Percentiles rank a stretch among this genome's conserved stretches.
Evolutionary conservation across 2,329 filamentous ascomycete genomes (phyloP).

Genomic region (Arachnomyces sp.): DNA sequence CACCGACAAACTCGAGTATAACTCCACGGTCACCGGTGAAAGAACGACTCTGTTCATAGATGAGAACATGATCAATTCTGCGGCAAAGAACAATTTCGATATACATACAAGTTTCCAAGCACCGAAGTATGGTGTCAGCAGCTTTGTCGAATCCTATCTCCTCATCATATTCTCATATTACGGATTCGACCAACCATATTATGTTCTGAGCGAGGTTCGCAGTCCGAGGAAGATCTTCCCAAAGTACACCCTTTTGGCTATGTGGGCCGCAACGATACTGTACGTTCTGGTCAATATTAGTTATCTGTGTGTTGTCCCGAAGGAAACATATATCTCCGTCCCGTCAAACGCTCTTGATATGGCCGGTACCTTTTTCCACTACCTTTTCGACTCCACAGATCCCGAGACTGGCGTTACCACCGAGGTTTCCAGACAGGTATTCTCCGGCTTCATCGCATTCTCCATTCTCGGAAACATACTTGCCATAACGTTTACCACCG

Average conservation of each 20-base stretch:
- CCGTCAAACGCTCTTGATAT: constrained; percentile 2
- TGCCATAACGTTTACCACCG: constrained; percentile 47
- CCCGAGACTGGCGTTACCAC: no score
- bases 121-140: constrained; percentile 10
- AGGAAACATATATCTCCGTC: constrained; percentile 1
- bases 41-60: no score
- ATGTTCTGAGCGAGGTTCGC: constrained; percentile 36
- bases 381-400: constrained; percentile 4
- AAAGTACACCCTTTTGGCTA: constrained; percentile 25
- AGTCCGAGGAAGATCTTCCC: constrained; percentile 32
- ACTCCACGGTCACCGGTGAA: no score
- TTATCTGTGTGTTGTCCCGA: constrained; percentile 33
- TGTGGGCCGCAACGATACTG: constrained; percentile 25
- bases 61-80: constrained; percentile 18
- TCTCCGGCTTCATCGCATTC: constrained; percentile 39
- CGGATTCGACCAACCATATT: constrained; percentile 40
- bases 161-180: constrained; percentile 25
- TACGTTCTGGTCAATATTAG: constrained; percentile 34
- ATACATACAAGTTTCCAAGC: no score
- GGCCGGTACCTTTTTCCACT: constrained; percentile 5
- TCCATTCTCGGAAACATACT: constrained; percentile 50
- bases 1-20: no score
- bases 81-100: constrained; percentile 20
- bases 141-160: no score
- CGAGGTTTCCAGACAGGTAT: constrained; percentile 5